Conservation (phyloP, 2,329 filamentous ascomycete genomes). For the Neophaeococcomyces mojaviensis region DNA sequence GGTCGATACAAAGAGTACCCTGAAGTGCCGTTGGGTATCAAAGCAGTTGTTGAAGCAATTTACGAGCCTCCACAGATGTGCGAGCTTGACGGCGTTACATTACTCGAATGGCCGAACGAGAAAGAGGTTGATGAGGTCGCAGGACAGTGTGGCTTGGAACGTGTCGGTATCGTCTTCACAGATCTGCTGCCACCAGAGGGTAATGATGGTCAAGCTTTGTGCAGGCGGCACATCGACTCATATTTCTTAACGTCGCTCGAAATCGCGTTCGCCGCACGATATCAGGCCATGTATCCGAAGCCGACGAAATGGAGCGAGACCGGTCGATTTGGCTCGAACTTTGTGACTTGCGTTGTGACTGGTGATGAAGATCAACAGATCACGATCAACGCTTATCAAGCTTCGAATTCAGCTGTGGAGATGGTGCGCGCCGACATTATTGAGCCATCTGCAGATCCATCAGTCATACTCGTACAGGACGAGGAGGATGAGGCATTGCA, state of each 20-base stretch:
- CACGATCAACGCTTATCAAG: conserved; percentile 83
- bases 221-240: conserved; percentile 91
- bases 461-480: conserved; percentile 86
- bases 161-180: conserved; percentile 89
- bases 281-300: conserved; percentile 83
- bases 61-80: conserved; percentile 91
- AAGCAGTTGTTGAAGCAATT: conserved; percentile 92
- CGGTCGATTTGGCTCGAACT: conserved; percentile 87
- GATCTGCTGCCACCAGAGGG: conserved; percentile 76
- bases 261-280: conserved; percentile 76
- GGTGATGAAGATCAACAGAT: conserved; percentile 87
- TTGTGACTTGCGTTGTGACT: conserved; percentile 93
- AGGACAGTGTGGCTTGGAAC: conserved; percentile 73
- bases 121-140: conserved; percentile 74
- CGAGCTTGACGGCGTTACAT: conserved; percentile 78
- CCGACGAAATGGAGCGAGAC: conserved; percentile 95
- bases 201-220: conserved; percentile 78
- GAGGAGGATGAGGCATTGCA: conserved; percentile 71
- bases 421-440: conserved; percentile 95
- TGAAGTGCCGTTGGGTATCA: conserved; percentile 86
- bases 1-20: conserved; percentile 84
- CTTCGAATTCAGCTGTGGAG: conserved; percentile 89
- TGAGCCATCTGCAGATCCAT: conserved; percentile 87
- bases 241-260: conserved; percentile 91
- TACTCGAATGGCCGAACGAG: conserved; percentile 79